These are phyloP conservation scores for Phytophthora quininea DNA, from an alignment of 352 stramenopile species.

Conservation along the genomic window DNA sequence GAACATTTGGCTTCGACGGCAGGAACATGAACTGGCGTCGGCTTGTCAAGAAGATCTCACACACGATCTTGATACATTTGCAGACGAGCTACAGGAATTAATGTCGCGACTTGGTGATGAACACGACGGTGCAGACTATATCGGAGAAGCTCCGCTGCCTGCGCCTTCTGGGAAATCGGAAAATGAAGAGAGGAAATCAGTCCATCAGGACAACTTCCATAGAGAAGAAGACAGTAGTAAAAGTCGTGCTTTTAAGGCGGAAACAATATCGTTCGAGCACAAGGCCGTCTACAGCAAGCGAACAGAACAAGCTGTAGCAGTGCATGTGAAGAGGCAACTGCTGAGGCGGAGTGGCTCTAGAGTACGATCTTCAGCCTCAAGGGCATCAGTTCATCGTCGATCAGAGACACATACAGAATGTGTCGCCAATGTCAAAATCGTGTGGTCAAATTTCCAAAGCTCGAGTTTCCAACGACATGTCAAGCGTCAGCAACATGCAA, in stretches of 20 bases:
- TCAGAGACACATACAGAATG: slow-evolving; percentile 1
- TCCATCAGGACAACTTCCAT: not conserved
- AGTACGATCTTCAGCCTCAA: not conserved
- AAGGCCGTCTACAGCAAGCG: slow-evolving; percentile 16
- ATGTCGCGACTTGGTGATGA: slow-evolving; percentile 9
- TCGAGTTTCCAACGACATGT: slow-evolving; percentile 68
- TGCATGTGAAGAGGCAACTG: slow-evolving; percentile 22
- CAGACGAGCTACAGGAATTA: slow-evolving; percentile 32
- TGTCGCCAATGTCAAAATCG: not conserved
- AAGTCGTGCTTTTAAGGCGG: not conserved
- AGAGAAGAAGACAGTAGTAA: not conserved
- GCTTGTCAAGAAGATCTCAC: slow-evolving; percentile 12
- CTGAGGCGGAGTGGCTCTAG: not conserved
- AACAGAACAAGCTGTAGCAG: slow-evolving; percentile 24
- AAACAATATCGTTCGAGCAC: not conserved
- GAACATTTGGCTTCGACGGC: not conserved
- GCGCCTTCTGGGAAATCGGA: no score
- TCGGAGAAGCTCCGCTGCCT: not conserved
- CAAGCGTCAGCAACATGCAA: slow-evolving; percentile 51
- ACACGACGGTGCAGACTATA: not conserved
- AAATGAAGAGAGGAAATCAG: not conserved
- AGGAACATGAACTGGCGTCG: slow-evolving; percentile 5
- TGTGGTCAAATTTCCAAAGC: slow-evolving; percentile 59
- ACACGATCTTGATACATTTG: slow-evolving; percentile 36
- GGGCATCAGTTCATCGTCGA: not conserved